A percentile compares a stretch with the other conserved stretches of the same genome.
Evolutionary conservation across 306 rosid species (phyloP).

Genomic region (Astragalus membranaceus): DNA sequence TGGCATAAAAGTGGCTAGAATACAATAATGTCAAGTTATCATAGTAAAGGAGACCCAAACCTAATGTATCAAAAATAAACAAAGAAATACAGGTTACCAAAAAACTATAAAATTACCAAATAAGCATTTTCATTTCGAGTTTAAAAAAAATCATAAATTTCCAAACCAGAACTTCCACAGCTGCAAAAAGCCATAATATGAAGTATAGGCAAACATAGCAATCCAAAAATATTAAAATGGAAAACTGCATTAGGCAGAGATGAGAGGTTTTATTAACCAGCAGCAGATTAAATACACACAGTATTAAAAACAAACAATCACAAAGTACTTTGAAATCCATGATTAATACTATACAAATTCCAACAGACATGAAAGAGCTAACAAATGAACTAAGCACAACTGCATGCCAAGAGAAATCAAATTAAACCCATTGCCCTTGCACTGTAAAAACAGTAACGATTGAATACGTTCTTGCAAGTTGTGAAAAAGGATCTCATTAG

Average conservation of each 20-base stretch:
- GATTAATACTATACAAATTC: not conserved
- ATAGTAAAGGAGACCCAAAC: not conserved
- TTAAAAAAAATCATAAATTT: conserved; percentile 51
- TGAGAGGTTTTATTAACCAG: not conserved
- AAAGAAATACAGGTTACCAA: not conserved
- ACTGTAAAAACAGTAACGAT: not conserved
- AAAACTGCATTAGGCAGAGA: not conserved
- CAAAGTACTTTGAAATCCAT: not conserved
- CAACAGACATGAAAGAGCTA: not conserved
- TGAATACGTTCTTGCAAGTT: not conserved
- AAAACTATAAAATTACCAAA: conserved; percentile 35
- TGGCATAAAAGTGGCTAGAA: not conserved
- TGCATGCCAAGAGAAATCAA: not conserved
- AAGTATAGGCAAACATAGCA: conserved; percentile 16
- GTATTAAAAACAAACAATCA: not conserved
- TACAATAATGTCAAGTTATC: not conserved
- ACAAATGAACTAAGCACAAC: not conserved
- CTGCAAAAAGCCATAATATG: conserved; percentile 25
- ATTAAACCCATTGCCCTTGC: not conserved
- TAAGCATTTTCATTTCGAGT: conserved; percentile 40
- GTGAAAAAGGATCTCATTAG: not conserved
- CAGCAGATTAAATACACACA: not conserved
- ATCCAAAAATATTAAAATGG: not conserved
- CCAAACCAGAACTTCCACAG: conserved; percentile 58
- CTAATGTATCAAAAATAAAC: not conserved